A percentile compares a stretch with the other conserved stretches of the same genome.
Conservation (phyloP, 2,329 filamentous ascomycete genomes). For the Aspergillus udagawae region DNA sequence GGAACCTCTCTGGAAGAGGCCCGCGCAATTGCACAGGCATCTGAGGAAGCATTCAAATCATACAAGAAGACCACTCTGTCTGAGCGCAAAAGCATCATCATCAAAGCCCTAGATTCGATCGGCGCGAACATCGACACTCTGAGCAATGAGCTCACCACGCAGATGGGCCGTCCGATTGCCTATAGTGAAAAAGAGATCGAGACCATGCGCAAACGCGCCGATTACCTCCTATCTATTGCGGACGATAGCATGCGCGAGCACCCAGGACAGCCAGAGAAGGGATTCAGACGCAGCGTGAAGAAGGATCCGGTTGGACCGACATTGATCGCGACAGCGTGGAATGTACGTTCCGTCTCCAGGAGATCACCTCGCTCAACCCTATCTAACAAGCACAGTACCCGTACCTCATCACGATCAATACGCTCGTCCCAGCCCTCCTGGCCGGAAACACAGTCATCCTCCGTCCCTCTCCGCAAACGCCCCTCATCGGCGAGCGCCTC, state of each 20-base stretch:
- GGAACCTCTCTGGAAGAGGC: slow-evolving; percentile 49
- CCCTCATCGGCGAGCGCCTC: slow-evolving; percentile 78
- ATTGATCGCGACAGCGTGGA: slow-evolving; percentile 87
- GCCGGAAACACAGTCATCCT: slow-evolving; percentile 84
- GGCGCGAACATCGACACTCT: slow-evolving; percentile 68
- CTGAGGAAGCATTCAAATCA: slow-evolving; percentile 31
- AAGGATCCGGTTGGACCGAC: slow-evolving; percentile 83
- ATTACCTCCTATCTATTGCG: slow-evolving; percentile 79
- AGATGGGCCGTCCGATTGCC: slow-evolving; percentile 87
- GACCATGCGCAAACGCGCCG: slow-evolving; percentile 75
- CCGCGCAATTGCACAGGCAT: slow-evolving; percentile 18
- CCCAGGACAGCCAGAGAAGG: slow-evolving; percentile 74
- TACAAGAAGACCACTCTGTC: slow-evolving; percentile 68
- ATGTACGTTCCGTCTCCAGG: slow-evolving; percentile 56
- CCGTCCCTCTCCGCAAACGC: slow-evolving; percentile 89
- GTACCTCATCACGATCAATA: slow-evolving; percentile 85
- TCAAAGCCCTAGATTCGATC: slow-evolving; percentile 69
- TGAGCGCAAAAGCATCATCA: slow-evolving; percentile 74
- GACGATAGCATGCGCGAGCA: slow-evolving; percentile 73
- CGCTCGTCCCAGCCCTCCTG: slow-evolving; percentile 80
- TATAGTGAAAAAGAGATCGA: slow-evolving; percentile 77
- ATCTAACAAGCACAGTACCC: slow-evolving; percentile 63
- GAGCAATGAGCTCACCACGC: slow-evolving; percentile 74
- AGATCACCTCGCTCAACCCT: background rate
- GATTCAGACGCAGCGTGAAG: slow-evolving; percentile 81